These are phyloP conservation scores for Fraxinus sp. DNA, from an alignment of 305 asterid species.

Conservation along the genomic window DNA sequence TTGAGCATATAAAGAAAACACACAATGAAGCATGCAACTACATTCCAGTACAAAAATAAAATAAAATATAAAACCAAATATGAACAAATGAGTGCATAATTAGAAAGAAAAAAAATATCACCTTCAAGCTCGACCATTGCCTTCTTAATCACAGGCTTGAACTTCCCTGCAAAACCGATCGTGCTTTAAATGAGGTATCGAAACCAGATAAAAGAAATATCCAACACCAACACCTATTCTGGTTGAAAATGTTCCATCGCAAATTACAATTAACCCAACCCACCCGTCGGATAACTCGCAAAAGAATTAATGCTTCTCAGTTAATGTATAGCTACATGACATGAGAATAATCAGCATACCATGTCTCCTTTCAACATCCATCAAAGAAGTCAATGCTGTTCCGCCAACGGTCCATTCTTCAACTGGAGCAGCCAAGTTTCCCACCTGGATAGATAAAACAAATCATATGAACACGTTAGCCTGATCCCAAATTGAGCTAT, in stretches of 20 bases:
- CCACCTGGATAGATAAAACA: conserved; percentile 36
- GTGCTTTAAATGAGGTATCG: conserved; percentile 5
- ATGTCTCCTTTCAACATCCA: conserved; percentile 99
- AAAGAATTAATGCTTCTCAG: conserved; percentile 1
- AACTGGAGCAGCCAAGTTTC: conserved; percentile 87
- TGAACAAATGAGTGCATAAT: background rate
- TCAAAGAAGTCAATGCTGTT: conserved; percentile 83
- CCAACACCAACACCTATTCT: background rate
- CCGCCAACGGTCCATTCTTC: conserved; percentile 94
- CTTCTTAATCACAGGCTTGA: conserved; percentile 97
- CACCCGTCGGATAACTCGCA: background rate
- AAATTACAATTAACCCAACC: background rate
- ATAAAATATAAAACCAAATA: background rate
- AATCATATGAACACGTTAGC: background rate
- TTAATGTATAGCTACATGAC: background rate
- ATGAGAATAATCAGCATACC: conserved; percentile 38
- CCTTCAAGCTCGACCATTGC: conserved; percentile 99
- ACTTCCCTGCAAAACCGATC: conserved; percentile 59
- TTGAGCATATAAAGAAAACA: background rate
- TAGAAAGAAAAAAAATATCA: conserved; percentile 23
- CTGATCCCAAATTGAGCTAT: conserved; percentile 6
- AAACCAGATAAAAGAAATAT: background rate
- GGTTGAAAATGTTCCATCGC: background rate
- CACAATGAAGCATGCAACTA: background rate
- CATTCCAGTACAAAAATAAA: background rate